Base-by-base conservation (phyloP, 78 protist species). In the Dictyostelium intermedium region DNA sequence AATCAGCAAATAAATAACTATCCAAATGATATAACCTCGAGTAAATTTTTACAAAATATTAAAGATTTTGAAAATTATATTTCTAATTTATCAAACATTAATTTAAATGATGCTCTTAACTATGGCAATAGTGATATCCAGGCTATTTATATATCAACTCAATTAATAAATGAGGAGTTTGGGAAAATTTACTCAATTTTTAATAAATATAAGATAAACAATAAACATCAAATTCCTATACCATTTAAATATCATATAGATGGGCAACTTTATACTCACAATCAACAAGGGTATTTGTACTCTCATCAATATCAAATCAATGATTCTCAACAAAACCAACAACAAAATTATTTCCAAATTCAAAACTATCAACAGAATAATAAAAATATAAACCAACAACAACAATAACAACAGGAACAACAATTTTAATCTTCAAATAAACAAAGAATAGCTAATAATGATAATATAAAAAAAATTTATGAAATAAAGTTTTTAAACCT, bases 401-500 rank as follows among this genome's bases (percentile, higher is more conserved):
- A 63, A 8, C 35, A n/a, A 1, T 35, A n/a, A 27, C 35, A 27
- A 27, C 74, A 5, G 25, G 14, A 25, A 10, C 35, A 27, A 27
- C 74, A 8, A n/a, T n/a, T n/a, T n/a, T n/a, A n/a, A n/a, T 39
- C 4, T 39, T 39, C 4, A 39, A 39, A 39, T 5, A 39, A 39
- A 39, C 2, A 18, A 66, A 66, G 14, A 10, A n/a, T 8, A 63
- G 4, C 2, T 18, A 10, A n/a, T 7, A 60, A 60, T 23, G 23
- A 11, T 66, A 27, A n/a, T 25, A 66, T 25, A 66, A n/a, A 8
- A 25, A n/a, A 72, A 32, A n/a, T n/a, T n/a, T n/a, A n/a, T n/a
- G n/a, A n/a, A n/a, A n/a, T n/a, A 18, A 30, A 32, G 9, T 3
- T 14, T 27, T 35, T 89, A 89, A 39, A 89, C 45, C 70, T 89